Evolutionary conservation across 345 rosid genomes (phyloP).

Genomic region (Syzygium grande): DNA sequence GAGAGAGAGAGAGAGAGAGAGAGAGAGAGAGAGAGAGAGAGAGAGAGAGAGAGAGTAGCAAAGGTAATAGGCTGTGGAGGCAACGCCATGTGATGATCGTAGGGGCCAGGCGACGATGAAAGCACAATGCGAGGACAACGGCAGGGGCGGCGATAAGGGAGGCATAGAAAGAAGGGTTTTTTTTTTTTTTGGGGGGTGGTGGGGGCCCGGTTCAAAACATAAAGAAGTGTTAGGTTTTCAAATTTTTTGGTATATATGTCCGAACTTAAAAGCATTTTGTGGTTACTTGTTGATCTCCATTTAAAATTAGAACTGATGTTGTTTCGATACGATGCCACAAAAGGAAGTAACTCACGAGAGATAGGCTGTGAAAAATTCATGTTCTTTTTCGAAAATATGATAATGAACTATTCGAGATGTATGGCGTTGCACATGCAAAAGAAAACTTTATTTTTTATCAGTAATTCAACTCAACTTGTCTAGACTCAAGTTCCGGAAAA

Average conservation of each 20-base stretch:
- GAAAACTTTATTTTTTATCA: background rate
- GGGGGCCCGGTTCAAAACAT: no score
- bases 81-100: no score
- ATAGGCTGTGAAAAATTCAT: background rate
- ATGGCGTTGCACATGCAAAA: background rate
- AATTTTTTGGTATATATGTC: background rate
- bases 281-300: background rate
- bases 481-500: background rate
- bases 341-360: background rate
- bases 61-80: background rate
- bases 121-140: no score
- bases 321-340: background rate
- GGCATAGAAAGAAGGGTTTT: no score
- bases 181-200: no score
- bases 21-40: no score
- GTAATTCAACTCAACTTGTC: background rate
- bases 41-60: background rate
- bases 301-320: background rate
- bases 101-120: no score
- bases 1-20: no score
- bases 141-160: no score
- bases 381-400: background rate
- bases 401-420: background rate
- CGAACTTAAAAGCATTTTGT: background rate
- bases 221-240: background rate